Percentiles rank a stretch among this genome's conserved stretches.
Evolutionary conservation across 805 yeast genomes (phyloP).

Genomic region (Metschnikowia arizonensis): DNA sequence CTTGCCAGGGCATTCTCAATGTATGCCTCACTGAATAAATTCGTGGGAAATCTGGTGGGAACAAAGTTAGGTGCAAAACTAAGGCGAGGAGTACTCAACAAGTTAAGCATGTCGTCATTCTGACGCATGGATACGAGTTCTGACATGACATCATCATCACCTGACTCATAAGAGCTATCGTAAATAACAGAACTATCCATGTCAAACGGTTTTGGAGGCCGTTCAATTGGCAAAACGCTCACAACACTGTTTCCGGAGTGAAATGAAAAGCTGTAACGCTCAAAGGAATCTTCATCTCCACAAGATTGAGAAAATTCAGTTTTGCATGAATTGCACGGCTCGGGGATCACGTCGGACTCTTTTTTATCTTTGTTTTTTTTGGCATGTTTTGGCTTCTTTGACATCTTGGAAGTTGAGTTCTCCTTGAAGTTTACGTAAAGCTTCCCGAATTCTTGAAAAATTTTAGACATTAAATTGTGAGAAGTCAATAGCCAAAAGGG

Average conservation of each 20-base stretch:
- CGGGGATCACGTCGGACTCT: too few species aligned
- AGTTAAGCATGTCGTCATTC: neutral
- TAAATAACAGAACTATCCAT: neutral
- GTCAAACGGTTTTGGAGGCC: neutral
- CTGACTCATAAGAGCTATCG: neutral
- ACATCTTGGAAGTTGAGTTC: neutral
- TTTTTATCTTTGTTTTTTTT: neutral
- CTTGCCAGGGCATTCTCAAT: neutral
- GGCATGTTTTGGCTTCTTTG: neutral
- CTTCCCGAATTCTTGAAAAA: constrained; percentile 2
- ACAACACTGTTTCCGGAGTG: neutral
- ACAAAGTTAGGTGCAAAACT: neutral
- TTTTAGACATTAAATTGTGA: neutral
- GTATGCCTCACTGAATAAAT: neutral
- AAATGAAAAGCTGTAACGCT: neutral
- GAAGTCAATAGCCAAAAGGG: neutral
- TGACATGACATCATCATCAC: neutral
- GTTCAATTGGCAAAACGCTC: neutral
- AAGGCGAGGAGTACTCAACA: neutral
- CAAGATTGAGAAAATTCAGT: neutral
- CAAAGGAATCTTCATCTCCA: too few species aligned
- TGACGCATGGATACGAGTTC: neutral
- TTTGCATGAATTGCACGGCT: too few species aligned
- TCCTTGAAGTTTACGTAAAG: neutral
- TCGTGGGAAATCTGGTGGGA: neutral